These are phyloP conservation scores for Syzygium oleosum DNA, from an alignment of 345 rosid species.

Conservation along the genomic window DNA sequence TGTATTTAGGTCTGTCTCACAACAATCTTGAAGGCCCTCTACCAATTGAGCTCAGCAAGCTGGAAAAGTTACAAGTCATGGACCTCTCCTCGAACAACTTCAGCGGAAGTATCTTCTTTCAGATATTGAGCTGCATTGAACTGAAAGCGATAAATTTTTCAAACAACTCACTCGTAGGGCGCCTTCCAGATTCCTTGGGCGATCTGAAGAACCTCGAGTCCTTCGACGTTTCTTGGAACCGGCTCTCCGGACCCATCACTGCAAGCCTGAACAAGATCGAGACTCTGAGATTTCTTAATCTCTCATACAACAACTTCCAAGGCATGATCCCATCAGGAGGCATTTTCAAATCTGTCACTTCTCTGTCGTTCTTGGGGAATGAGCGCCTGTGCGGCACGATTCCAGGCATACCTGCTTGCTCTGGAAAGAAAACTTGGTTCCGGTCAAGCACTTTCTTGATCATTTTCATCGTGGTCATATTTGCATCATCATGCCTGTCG, in stretches of 20 bases:
- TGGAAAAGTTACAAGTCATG: constrained; percentile 41
- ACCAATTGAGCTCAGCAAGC: constrained; percentile 46
- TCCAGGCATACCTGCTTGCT: constrained; percentile 18
- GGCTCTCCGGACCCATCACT: constrained; percentile 35
- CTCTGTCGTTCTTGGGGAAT: constrained; percentile 34
- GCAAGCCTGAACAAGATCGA: constrained; percentile 23
- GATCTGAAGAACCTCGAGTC: constrained; percentile 31
- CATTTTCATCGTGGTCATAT: constrained; percentile 11
- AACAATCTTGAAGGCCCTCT: constrained; percentile 37
- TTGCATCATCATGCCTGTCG: constrained; percentile 13
- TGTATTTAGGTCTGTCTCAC: constrained; percentile 36
- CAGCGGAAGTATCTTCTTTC: constrained; percentile 28
- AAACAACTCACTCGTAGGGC: constrained; percentile 32
- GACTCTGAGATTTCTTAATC: constrained; percentile 34
- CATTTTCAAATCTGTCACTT: constrained; percentile 23
- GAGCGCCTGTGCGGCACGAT: constrained; percentile 25
- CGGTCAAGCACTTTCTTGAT: constrained; percentile 17
- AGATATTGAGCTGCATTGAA: constrained; percentile 36
- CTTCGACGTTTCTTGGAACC: constrained; percentile 38
- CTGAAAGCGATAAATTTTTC: constrained; percentile 28
- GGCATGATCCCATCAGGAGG: constrained; percentile 43
- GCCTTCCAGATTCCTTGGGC: constrained; percentile 37
- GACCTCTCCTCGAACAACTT: constrained; percentile 45
- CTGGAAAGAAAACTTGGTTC: constrained; percentile 12
- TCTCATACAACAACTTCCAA: constrained; percentile 36